These are phyloP conservation scores for Ammopiptanthus mongolicus DNA, from an alignment of 306 rosid species.

Conservation along the genomic window DNA sequence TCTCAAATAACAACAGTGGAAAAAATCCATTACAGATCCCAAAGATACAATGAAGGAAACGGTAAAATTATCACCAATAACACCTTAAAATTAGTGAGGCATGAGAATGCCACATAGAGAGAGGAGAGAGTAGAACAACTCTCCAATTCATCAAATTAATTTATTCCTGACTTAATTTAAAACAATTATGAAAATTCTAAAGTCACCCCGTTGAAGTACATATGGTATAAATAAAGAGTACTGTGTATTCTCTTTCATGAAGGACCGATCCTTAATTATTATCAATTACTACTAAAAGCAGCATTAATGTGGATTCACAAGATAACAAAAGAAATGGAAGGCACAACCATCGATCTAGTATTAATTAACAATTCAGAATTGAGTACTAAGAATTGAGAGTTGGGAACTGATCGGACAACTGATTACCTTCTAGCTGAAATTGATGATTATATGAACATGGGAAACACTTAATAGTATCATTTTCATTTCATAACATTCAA, in stretches of 20 bases:
- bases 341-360: background rate
- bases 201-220: background rate
- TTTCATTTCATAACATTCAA: no score
- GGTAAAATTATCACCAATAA: background rate
- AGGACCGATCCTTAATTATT: background rate
- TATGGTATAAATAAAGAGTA: background rate
- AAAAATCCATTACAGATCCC: slow-evolving; percentile 44
- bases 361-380: slow-evolving; percentile 15
- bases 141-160: background rate
- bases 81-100: background rate
- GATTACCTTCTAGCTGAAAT: slow-evolving; percentile 13
- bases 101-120: background rate
- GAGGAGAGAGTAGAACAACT: background rate
- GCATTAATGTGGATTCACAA: background rate
- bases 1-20: slow-evolving; percentile 13
- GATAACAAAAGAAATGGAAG: background rate
- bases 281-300: background rate
- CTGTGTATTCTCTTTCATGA: background rate
- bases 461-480: no score
- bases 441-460: slow-evolving; percentile 16
- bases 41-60: slow-evolving; percentile 2
- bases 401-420: background rate
- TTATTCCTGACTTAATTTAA: background rate
- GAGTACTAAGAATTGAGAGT: slow-evolving; percentile 1
- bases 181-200: background rate